phyloP scores from a whole-genome alignment of 352 stramenopile genomes.

The Ophiocytium majus region DNA sequence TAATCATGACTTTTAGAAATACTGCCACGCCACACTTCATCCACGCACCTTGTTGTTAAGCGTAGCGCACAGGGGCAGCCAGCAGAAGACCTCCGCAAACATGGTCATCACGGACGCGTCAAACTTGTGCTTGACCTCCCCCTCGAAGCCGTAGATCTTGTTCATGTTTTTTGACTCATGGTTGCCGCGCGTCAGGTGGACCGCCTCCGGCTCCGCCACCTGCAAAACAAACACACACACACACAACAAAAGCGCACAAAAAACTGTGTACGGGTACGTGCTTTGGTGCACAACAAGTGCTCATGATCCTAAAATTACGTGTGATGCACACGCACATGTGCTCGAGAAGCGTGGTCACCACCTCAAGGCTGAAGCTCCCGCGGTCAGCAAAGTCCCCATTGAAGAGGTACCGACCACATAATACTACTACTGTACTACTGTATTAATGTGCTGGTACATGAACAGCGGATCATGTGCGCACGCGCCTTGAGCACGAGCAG shows the following conservation, averaged over 20 bases:
- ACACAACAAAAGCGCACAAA: no score
- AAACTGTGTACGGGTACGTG: no score
- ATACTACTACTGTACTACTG: no score
- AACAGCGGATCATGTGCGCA: no score
- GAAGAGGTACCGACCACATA: no score
- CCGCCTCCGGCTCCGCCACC: constrained; percentile 82
- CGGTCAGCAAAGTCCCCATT: constrained; percentile 99
- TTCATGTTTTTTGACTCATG: constrained; percentile 99
- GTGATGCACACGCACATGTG: constrained; percentile 85
- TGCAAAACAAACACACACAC: no score
- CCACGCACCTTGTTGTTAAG: constrained; percentile 77
- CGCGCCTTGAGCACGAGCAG: constrained; percentile 96
- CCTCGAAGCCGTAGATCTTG: constrained; percentile 99
- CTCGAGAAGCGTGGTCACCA: constrained; percentile 92
- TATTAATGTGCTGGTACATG: no score
- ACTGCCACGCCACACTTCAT: no score
- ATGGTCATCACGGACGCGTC: constrained; percentile 97
- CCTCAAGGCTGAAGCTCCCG: constrained; percentile 89
- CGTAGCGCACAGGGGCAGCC: constrained; percentile 86
- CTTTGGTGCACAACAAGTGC: no score
- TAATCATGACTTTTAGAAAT: no score
- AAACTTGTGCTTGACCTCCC: constrained; percentile 99
- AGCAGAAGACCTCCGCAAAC: constrained; percentile 98
- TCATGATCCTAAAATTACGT: no score
- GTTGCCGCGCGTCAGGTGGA: constrained; percentile 92